phyloP scores from a whole-genome alignment of 768 basidiomycete genomes.

The Amanita brunnescens region DNA sequence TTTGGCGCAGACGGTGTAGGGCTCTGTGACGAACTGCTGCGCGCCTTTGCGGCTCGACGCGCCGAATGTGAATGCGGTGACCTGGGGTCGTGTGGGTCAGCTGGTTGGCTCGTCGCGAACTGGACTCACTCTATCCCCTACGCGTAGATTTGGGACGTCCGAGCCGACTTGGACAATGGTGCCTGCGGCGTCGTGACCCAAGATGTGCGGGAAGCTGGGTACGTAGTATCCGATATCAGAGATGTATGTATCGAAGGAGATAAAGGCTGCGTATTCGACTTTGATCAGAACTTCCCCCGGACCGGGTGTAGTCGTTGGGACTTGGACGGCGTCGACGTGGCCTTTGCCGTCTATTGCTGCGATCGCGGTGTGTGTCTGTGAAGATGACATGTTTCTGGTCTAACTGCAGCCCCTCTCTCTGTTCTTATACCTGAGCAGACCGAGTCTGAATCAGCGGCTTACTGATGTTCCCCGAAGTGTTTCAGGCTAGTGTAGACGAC shows the following conservation, averaged over 20 bases:
- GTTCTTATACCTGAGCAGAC: too few species aligned
- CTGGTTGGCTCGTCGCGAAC: too few species aligned
- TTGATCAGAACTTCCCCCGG: slow-evolving; percentile 27
- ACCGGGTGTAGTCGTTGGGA: slow-evolving; percentile 17
- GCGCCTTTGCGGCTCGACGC: slow-evolving; percentile 10
- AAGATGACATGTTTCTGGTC: too few species aligned
- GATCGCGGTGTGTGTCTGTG: too few species aligned
- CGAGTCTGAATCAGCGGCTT: too few species aligned
- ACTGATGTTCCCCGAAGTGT: too few species aligned
- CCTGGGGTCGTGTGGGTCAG: too few species aligned
- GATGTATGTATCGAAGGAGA: slow-evolving; percentile 25
- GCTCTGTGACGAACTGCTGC: slow-evolving; percentile 16
- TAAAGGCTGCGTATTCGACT: slow-evolving; percentile 27
- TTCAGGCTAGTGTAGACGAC: too few species aligned
- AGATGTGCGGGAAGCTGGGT: slow-evolving; percentile 22
- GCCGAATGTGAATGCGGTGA: slow-evolving; percentile 12
- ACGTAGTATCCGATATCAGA: slow-evolving; percentile 20
- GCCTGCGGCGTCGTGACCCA: slow-evolving; percentile 24
- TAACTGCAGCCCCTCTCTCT: too few species aligned
- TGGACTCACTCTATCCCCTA: slow-evolving; percentile 5
- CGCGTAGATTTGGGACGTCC: too few species aligned
- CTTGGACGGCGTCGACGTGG: background rate
- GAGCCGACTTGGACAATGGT: too few species aligned
- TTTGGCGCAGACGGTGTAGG: slow-evolving; percentile 20
- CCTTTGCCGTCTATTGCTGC: background rate